Conservation (phyloP, 1,284 basidiomycete species). For the Schizophyllum amplum region DNA sequence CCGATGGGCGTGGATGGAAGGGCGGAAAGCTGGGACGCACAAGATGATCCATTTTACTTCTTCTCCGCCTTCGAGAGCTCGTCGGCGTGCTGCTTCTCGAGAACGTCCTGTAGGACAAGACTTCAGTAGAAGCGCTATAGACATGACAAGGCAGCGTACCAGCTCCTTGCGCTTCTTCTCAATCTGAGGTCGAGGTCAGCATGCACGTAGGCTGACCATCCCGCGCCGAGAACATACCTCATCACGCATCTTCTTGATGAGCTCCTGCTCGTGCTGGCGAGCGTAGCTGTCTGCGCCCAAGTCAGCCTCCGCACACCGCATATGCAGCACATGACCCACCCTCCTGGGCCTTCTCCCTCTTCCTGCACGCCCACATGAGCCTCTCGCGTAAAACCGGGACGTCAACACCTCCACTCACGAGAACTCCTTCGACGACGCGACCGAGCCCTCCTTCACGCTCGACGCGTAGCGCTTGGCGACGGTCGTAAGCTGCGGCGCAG, state of each 20-base stretch:
- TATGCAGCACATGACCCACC: constrained; percentile 26
- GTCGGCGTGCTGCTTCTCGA: constrained; percentile 31
- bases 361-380: constrained; percentile 31
- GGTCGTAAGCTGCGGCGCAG: constrained; percentile 27
- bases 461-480: constrained; percentile 32
- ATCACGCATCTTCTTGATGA: constrained; percentile 47
- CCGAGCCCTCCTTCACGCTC: constrained; percentile 39
- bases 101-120: constrained; percentile 21
- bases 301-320: constrained; percentile 2
- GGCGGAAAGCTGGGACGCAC: not conserved
- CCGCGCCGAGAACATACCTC: constrained; percentile 38
- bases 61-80: constrained; percentile 13
- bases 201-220: not conserved
- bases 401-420: constrained; percentile 24
- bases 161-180: constrained; percentile 50
- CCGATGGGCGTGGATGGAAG: not conserved
- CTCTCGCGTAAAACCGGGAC: constrained; percentile 10
- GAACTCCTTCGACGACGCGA: constrained; percentile 52
- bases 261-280: constrained; percentile 44
- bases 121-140: constrained; percentile 7
- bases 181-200: constrained; percentile 30
- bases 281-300: constrained; percentile 45
- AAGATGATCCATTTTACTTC: not conserved
- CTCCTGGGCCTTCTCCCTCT: constrained; percentile 70
- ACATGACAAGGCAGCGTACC: constrained; percentile 24